These are phyloP conservation scores for Hirschfeldia incana DNA, from an alignment of 345 rosid species.

Conservation along the genomic window DNA sequence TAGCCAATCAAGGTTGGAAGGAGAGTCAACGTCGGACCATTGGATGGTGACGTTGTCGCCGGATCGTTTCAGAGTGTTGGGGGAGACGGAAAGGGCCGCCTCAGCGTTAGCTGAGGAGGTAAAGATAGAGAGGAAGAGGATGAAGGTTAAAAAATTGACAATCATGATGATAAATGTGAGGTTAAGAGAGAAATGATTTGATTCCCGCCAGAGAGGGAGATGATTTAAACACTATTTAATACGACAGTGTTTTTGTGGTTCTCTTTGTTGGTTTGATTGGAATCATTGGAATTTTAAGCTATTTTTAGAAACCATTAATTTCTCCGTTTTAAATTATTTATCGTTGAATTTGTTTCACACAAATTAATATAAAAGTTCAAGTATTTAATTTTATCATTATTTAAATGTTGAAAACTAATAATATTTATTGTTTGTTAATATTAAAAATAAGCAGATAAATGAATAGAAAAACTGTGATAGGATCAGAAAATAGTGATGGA, in stretches of 20 bases:
- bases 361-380: too few relatives aligned
- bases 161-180: conserved; percentile 21
- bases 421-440: too few relatives aligned
- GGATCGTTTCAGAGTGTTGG: conserved; percentile 54
- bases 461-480: neutral
- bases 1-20: conserved; percentile 82
- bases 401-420: too few relatives aligned
- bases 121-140: conserved; percentile 21
- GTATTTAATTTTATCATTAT: neutral
- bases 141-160: conserved; percentile 34
- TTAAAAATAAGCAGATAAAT: too few relatives aligned
- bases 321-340: neutral
- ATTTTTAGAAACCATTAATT: neutral
- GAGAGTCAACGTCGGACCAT: conserved; percentile 76
- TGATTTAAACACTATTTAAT: neutral
- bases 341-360: neutral
- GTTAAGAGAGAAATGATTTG: neutral
- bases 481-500: neutral
- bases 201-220: conserved; percentile 8
- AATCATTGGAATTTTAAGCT: neutral
- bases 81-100: conserved; percentile 46
- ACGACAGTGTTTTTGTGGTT: neutral
- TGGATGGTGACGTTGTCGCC: conserved; percentile 60
- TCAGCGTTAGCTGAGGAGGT: conserved; percentile 30
- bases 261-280: neutral